phyloP scores from a whole-genome alignment of 139 green algal species.

The Chlamydomonas asymmetrica region DNA sequence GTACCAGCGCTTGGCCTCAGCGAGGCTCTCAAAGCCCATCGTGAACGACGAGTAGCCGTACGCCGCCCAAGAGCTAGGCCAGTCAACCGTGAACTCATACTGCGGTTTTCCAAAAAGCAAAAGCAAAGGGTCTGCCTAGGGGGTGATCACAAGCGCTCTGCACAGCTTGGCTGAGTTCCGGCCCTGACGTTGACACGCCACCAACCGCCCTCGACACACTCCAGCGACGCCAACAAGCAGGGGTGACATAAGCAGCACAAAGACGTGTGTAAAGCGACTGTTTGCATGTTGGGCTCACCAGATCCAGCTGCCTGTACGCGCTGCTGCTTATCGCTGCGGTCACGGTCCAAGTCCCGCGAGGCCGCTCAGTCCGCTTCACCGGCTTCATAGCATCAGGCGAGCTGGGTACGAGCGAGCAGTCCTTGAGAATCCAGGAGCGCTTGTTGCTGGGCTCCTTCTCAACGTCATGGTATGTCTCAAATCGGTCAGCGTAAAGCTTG shows the following conservation, averaged over 20 bases:
- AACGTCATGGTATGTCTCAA: slow-evolving; percentile 3
- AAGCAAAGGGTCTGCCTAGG: not conserved
- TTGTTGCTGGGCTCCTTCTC: slow-evolving; percentile 11
- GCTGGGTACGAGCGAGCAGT: slow-evolving; percentile 38
- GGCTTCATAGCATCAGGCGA: slow-evolving; percentile 7
- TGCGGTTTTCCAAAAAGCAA: slow-evolving; percentile 6
- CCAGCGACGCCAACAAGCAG: not conserved
- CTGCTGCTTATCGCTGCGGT: slow-evolving; percentile 17
- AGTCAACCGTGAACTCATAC: slow-evolving; percentile 49
- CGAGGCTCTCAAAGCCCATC: slow-evolving; percentile 16
- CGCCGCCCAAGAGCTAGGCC: slow-evolving; percentile 49
- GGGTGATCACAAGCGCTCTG: not conserved
- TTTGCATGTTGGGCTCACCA: slow-evolving; percentile 30
- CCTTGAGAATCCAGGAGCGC: slow-evolving; percentile 40
- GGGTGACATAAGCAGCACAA: no score
- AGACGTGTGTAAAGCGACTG: no score
- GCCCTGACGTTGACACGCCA: not conserved
- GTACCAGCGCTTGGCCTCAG: not conserved
- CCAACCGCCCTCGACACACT: not conserved
- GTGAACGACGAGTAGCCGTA: slow-evolving; percentile 46
- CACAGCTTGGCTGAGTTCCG: not conserved
- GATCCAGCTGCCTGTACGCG: slow-evolving; percentile 18
- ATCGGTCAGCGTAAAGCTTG: not conserved
- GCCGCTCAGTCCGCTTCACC: slow-evolving; percentile 9
- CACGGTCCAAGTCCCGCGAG: slow-evolving; percentile 24